These are phyloP conservation scores for Aquilaria sinensis DNA, from an alignment of 345 rosid species.

Conservation along the genomic window DNA sequence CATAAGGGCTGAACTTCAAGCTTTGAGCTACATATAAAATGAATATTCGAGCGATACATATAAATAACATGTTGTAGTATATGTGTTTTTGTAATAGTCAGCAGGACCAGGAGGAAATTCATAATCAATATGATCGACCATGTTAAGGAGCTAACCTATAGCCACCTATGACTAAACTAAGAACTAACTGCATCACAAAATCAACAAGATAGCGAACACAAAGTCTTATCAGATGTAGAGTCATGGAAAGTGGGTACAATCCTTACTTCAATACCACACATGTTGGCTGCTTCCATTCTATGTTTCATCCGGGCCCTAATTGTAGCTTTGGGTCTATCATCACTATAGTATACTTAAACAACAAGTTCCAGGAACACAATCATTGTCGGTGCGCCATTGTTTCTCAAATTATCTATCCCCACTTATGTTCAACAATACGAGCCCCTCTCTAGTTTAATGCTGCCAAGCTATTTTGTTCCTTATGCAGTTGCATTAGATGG, in stretches of 20 bases:
- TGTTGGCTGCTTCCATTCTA: slow-evolving; percentile 80
- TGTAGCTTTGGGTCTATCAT: slow-evolving; percentile 70
- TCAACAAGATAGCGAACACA: too few relatives aligned
- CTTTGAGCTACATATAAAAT: too few relatives aligned
- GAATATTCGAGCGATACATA: too few relatives aligned
- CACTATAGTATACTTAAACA: slow-evolving; percentile 60
- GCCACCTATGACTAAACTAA: too few relatives aligned
- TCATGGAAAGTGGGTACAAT: slow-evolving; percentile 84
- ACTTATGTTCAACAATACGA: slow-evolving; percentile 88
- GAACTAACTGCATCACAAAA: too few relatives aligned
- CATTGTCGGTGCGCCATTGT: slow-evolving; percentile 78
- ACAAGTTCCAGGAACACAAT: slow-evolving; percentile 80
- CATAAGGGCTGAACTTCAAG: too few relatives aligned
- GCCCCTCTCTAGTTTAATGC: slow-evolving; percentile 51
- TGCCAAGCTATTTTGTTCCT: slow-evolving; percentile 74
- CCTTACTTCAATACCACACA: slow-evolving; percentile 82
- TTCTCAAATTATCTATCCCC: slow-evolving; percentile 84
- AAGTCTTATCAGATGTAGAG: too few relatives aligned
- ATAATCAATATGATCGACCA: too few relatives aligned
- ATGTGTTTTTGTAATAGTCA: too few relatives aligned
- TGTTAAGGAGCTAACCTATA: too few relatives aligned
- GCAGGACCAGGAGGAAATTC: too few relatives aligned
- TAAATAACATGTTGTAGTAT: too few relatives aligned
- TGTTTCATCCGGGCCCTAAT: slow-evolving; percentile 89
- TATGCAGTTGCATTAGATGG: slow-evolving; percentile 89